Evolutionary conservation across 2,329 filamentous ascomycete genomes (phyloP).

Genomic region (Leptoxyphium fumago): DNA sequence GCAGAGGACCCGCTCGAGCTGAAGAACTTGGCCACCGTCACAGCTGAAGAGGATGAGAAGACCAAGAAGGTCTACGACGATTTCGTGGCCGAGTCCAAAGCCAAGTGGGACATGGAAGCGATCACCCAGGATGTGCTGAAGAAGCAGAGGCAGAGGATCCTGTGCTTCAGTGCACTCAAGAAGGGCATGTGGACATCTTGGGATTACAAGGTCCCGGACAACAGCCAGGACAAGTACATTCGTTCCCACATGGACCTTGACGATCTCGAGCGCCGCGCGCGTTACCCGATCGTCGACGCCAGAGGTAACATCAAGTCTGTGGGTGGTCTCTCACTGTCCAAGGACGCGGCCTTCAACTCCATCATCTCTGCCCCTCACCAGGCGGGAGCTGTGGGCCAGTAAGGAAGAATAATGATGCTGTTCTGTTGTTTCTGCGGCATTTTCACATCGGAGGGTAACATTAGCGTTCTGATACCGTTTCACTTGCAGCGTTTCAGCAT

Average conservation of each 20-base stretch:
- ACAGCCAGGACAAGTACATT: slow-evolving; percentile 57
- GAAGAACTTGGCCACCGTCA: slow-evolving; percentile 47
- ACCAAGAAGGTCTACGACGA: slow-evolving; percentile 33
- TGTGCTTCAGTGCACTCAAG: slow-evolving; percentile 69
- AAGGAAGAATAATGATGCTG: no score
- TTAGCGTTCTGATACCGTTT: no score
- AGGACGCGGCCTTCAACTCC: slow-evolving; percentile 7
- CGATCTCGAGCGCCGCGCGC: slow-evolving; percentile 60
- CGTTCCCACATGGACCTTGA: slow-evolving; percentile 70
- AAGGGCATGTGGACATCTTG: slow-evolving; percentile 64
- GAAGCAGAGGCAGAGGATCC: slow-evolving; percentile 63
- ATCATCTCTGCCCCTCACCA: background rate
- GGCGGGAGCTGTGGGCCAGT: no score
- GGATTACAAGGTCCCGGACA: slow-evolving; percentile 67
- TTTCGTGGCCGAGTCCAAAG: slow-evolving; percentile 59
- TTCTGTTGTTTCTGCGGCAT: no score
- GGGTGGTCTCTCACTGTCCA: slow-evolving; percentile 6
- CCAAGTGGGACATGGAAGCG: slow-evolving; percentile 65
- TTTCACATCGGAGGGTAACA: no score
- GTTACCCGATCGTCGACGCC: slow-evolving; percentile 47
- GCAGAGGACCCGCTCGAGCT: slow-evolving; percentile 60
- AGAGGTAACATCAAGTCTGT: slow-evolving; percentile 21
- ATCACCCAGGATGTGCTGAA: slow-evolving; percentile 62
- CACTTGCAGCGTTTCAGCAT: no score
- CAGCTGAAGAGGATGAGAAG: slow-evolving; percentile 15